These are phyloP conservation scores for Colletotrichum gloeosporioides DNA, from an alignment of 2,329 filamentous ascomycete genomes.

Conservation along the genomic window DNA sequence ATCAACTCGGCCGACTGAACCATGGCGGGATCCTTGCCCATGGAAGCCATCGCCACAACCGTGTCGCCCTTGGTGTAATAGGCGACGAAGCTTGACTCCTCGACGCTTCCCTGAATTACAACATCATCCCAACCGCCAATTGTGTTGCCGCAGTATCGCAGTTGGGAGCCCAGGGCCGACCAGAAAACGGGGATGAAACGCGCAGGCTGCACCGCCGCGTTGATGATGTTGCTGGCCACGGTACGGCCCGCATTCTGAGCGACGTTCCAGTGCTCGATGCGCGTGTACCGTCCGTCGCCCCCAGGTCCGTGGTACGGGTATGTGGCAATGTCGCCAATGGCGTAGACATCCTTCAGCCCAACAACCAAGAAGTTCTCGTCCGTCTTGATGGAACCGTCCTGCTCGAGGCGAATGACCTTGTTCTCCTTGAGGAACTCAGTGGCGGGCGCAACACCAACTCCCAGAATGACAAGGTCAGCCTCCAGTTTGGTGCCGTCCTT, in stretches of 20 bases:
- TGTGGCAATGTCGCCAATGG: slow-evolving; percentile 92
- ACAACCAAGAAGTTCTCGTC: slow-evolving; percentile 80
- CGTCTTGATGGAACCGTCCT: slow-evolving; percentile 85
- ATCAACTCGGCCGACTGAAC: slow-evolving; percentile 84
- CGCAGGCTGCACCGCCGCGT: slow-evolving; percentile 65
- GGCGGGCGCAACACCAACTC: slow-evolving; percentile 85
- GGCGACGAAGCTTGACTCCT: slow-evolving; percentile 82
- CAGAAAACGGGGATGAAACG: slow-evolving; percentile 95
- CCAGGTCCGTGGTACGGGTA: slow-evolving; percentile 94
- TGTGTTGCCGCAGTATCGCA: slow-evolving; percentile 94
- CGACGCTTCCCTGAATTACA: slow-evolving; percentile 77
- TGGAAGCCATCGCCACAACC: slow-evolving; percentile 88
- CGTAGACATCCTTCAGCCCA: slow-evolving; percentile 83
- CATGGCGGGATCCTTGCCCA: slow-evolving; percentile 91
- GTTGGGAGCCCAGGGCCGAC: slow-evolving; percentile 87
- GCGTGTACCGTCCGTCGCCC: slow-evolving; percentile 72
- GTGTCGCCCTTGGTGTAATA: slow-evolving; percentile 89
- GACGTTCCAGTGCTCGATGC: slow-evolving; percentile 99
- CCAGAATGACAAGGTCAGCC: slow-evolving; percentile 89
- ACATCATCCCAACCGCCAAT: slow-evolving; percentile 83
- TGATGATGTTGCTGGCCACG: slow-evolving; percentile 78
- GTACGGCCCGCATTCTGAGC: slow-evolving; percentile 89
- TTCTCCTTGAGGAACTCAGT: slow-evolving; percentile 84
- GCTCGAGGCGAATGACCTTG: slow-evolving; percentile 70
- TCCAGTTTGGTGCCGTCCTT: slow-evolving; percentile 86